phyloP scores from a whole-genome alignment of 495 filamentous ascomycete genomes.

The Xylaria cubensis region DNA sequence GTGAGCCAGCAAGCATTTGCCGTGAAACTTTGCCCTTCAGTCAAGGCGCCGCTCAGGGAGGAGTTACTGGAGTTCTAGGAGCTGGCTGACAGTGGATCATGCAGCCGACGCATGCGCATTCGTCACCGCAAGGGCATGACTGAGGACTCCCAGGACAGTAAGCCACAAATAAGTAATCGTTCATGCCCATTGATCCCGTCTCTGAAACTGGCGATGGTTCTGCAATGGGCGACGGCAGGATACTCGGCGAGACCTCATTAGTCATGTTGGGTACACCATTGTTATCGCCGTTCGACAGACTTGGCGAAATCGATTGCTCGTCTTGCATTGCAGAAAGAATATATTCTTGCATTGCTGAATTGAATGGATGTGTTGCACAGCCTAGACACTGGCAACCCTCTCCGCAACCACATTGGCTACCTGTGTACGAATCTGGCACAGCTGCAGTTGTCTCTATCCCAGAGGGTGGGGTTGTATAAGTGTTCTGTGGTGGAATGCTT shows the following conservation, averaged over 20 bases:
- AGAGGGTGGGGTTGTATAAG: constrained; percentile 18
- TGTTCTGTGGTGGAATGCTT: constrained; percentile 23
- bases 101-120: constrained; percentile 60
- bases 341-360: constrained; percentile 70
- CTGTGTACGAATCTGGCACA: constrained; percentile 31
- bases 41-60: not conserved
- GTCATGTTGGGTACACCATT: constrained; percentile 22
- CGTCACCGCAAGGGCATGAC: constrained; percentile 59
- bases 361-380: constrained; percentile 75
- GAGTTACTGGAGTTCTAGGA: constrained; percentile 20
- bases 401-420: constrained; percentile 68
- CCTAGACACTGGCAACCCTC: constrained; percentile 72
- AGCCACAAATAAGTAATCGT: constrained; percentile 58
- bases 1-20: not conserved
- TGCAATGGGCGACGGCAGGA: constrained; percentile 47
- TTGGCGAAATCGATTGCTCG: constrained; percentile 18
- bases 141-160: constrained; percentile 50
- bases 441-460: constrained; percentile 25
- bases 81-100: constrained; percentile 40
- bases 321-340: constrained; percentile 49
- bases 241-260: constrained; percentile 34
- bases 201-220: constrained; percentile 50
- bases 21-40: not conserved
- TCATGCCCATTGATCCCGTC: constrained; percentile 42
- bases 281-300: constrained; percentile 26